Base-by-base conservation (phyloP, 139 green algal species). In the Tetratostichococcus sp. region DNA sequence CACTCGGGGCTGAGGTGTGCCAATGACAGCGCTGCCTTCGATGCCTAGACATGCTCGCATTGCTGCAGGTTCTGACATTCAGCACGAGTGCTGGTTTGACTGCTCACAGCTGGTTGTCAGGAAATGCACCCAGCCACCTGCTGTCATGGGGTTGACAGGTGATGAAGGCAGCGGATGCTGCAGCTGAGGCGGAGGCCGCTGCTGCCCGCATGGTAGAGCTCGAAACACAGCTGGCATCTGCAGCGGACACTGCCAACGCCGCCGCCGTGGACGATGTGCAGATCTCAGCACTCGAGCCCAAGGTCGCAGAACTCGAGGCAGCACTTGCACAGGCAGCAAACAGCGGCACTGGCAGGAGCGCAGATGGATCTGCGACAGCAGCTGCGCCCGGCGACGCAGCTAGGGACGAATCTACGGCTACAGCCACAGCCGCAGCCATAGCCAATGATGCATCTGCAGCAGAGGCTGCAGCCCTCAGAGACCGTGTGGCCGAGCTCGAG, bases 331-430 rank as follows among this genome's bases (percentile, higher is more conserved):
- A 1, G 5, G 28, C 26, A 19, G 22, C 14, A n/a, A 66, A 4
- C 22, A 31, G 58, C 22, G 23, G 58, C 8, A 17, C 14, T 4
- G 4, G 8, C 58, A 6, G 58, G 14, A 6, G 23, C 8, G 58
- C 25, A 6, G 19, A 5, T 62, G n/a, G 30, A 77, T 30, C 76
- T 80, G 26, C n/a, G n/a, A n/a, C n/a, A n/a, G n/a, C n/a, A n/a
- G 22, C 23, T 66, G 58, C 19, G 4, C 14, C 58, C 11, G 14
- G 19, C 14, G 11, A 4, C 4, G 23, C 22, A n/a, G n/a, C n/a
- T n/a, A n/a, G n/a, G n/a, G n/a, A n/a, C n/a, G n/a, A n/a, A n/a
- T n/a, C n/a, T n/a, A 35, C 8, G 26, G 26, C 26, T 34, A 26
- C 8, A 23, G 11, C 22, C 11, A 68, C 62, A 68, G 5, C 8